Percentiles rank a stretch among this genome's conserved stretches.
Conservation (phyloP, 306 rosid species). For the Cucurbita pepo region DNA sequence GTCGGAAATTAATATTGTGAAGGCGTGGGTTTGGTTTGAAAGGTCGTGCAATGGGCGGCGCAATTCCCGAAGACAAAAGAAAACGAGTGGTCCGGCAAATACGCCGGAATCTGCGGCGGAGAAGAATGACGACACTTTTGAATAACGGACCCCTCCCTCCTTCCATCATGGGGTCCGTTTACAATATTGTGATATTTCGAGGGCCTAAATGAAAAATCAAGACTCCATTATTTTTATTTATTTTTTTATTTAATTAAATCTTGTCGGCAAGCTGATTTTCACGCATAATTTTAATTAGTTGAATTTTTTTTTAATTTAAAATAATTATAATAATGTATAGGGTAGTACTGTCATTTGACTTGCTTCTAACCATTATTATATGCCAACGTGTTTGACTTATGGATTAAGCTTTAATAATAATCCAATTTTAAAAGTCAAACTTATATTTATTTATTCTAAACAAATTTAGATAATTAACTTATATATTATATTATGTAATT, state of each 20-base stretch:
- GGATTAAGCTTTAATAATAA: too few species aligned
- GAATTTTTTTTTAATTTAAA: too few species aligned
- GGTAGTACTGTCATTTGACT: too few species aligned
- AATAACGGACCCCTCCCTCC: neutral
- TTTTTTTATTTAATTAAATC: neutral
- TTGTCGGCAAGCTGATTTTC: neutral
- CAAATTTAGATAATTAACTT: too few species aligned
- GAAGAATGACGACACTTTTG: neutral
- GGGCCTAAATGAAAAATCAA: neutral
- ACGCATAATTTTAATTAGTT: neutral
- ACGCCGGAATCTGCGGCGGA: neutral
- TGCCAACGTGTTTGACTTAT: too few species aligned
- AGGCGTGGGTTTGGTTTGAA: slow-evolving; percentile 13
- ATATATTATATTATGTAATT: too few species aligned
- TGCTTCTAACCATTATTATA: too few species aligned
- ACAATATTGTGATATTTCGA: neutral
- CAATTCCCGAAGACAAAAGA: slow-evolving; percentile 1
- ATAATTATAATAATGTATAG: too few species aligned
- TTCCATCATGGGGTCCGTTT: neutral
- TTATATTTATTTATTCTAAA: too few species aligned
- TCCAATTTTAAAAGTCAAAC: too few species aligned
- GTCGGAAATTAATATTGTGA: neutral
- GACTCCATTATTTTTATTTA: neutral
- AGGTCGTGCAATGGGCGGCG: slow-evolving; percentile 84
- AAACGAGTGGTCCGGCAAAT: neutral